A percentile compares a stretch with the other conserved stretches of the same genome.
phyloP scores from a whole-genome alignment of 2,329 filamentous ascomycete genomes.

The Alternaria tenuissima region DNA sequence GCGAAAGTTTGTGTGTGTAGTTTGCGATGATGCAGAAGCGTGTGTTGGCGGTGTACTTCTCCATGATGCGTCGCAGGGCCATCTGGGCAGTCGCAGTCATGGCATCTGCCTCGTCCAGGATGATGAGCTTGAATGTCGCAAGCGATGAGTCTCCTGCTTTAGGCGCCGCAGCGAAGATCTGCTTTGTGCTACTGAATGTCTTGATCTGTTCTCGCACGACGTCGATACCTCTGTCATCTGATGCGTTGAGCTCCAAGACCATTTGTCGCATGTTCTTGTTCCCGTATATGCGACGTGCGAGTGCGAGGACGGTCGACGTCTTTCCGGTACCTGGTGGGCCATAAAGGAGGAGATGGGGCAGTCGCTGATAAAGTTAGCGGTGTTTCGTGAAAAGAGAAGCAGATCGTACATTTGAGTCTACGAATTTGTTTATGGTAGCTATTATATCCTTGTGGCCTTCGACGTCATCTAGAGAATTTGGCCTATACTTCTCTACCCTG shows the following conservation, averaged over 20 bases:
- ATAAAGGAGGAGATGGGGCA: slow-evolving; percentile 96
- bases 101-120: slow-evolving; percentile 97
- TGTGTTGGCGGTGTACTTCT: slow-evolving; percentile 98
- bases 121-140: slow-evolving; percentile 91
- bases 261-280: slow-evolving; percentile 93
- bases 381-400: fast-evolving
- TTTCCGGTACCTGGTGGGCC: slow-evolving; percentile 97
- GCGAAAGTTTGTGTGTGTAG: slow-evolving; percentile 97
- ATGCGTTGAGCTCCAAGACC: slow-evolving; percentile 97
- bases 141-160: slow-evolving; percentile 61
- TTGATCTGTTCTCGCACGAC: slow-evolving; percentile 98
- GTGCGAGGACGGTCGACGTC: slow-evolving; percentile 93
- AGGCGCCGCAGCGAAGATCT: slow-evolving; percentile 81
- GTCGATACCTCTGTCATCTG: slow-evolving; percentile 96
- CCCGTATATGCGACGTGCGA: slow-evolving; percentile 93
- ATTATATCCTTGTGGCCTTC: slow-evolving; percentile 98
- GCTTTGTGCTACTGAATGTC: slow-evolving; percentile 97
- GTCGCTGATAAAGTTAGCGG: slow-evolving; percentile 60
- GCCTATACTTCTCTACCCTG: slow-evolving; percentile 97
- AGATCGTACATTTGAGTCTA: slow-evolving; percentile 78
- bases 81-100: slow-evolving; percentile 99
- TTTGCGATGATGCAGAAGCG: slow-evolving; percentile 99
- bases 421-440: slow-evolving; percentile 95
- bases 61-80: slow-evolving; percentile 96
- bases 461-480: slow-evolving; percentile 86